Conservation (phyloP, 148 eudicot species). For the Mesembryanthemum crystallinum region DNA sequence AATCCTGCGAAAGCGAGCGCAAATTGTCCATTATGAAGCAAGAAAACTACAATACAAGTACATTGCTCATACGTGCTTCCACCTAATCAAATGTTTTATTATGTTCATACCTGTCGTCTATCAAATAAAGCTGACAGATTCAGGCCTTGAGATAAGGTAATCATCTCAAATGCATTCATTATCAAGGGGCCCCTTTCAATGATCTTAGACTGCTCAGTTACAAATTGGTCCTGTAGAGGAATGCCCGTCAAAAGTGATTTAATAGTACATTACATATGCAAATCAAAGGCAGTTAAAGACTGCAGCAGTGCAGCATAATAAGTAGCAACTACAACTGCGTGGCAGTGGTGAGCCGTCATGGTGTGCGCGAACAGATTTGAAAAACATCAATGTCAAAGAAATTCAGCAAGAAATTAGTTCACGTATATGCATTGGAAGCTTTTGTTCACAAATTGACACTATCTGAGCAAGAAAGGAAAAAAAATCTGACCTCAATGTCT, state of each 20-base stretch:
- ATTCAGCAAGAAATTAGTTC: background rate
- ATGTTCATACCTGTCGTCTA: constrained; percentile 71
- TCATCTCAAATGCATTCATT: constrained; percentile 99
- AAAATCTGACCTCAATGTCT: constrained; percentile 72
- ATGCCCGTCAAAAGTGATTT: background rate
- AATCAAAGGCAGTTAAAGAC: background rate
- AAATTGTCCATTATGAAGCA: background rate
- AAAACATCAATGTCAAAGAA: background rate
- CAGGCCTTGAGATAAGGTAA: constrained; percentile 92
- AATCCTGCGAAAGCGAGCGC: constrained; percentile 45
- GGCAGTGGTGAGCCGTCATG: constrained; percentile 5
- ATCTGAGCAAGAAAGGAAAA: background rate
- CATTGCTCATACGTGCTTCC: background rate
- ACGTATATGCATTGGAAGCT: background rate
- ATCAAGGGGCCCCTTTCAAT: constrained; percentile 60
- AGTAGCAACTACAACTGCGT: background rate
- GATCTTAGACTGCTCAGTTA: constrained; percentile 58
- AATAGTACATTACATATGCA: background rate
- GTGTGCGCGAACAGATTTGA: no score
- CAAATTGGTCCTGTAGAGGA: constrained; percentile 69
- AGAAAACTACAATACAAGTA: background rate
- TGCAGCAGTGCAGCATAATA: background rate
- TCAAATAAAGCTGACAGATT: constrained; percentile 95
- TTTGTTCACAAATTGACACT: background rate
- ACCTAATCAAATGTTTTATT: background rate